These are phyloP conservation scores for Acacia confusa DNA, from an alignment of 306 rosid genomes.

Conservation along the genomic window DNA sequence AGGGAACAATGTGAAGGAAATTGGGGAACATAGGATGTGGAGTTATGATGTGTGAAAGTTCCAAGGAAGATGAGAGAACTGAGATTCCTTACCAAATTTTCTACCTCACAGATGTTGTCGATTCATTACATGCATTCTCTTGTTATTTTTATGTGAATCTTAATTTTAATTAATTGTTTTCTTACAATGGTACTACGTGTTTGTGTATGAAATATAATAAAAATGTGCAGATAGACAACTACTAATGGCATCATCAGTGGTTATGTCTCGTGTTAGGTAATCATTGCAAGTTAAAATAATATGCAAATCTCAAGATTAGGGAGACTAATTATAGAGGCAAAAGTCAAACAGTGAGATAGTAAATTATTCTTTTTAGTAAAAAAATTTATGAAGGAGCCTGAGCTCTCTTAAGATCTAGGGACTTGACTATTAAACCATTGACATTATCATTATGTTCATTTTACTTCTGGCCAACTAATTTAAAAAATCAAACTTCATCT, in stretches of 20 bases:
- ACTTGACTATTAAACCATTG: too few species aligned
- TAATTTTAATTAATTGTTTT: neutral
- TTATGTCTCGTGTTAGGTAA: neutral
- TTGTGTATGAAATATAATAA: neutral
- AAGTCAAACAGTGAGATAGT: neutral
- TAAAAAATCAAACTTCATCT: too few species aligned
- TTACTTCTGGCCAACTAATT: too few species aligned
- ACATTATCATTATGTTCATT: too few species aligned
- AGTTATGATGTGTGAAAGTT: slow-evolving; percentile 36
- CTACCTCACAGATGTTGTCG: slow-evolving; percentile 23
- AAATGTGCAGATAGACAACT: neutral
- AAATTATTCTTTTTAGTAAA: too few species aligned
- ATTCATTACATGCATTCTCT: neutral
- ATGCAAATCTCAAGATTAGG: neutral
- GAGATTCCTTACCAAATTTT: slow-evolving; percentile 47
- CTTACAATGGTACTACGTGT: neutral
- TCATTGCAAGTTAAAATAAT: neutral
- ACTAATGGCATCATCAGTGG: neutral
- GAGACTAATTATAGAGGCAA: neutral
- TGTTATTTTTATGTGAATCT: neutral
- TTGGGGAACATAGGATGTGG: slow-evolving; percentile 65
- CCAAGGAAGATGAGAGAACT: slow-evolving; percentile 50
- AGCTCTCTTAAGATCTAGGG: too few species aligned
- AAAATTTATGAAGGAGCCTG: too few species aligned
- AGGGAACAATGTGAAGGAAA: slow-evolving; percentile 46